Conservation (phyloP, 768 basidiomycete species). For the Multifurca ochricompacta region DNA sequence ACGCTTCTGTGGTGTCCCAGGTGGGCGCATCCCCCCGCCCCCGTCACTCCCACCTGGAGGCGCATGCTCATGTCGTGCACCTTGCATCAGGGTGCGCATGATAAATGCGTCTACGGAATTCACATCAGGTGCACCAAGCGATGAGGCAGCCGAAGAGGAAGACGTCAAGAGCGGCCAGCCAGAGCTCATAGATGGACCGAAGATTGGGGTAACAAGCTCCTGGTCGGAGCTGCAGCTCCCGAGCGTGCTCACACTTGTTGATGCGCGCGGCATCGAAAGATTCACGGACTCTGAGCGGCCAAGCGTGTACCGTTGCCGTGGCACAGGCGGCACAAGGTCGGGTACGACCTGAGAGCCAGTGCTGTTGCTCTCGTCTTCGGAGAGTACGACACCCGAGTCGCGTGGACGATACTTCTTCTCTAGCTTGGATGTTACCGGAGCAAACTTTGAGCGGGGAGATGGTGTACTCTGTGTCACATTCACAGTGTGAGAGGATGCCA, state of each 20-base stretch:
- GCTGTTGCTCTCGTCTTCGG: slow-evolving; percentile 47
- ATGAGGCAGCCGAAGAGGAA: slow-evolving; percentile 37
- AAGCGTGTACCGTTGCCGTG: slow-evolving; percentile 19
- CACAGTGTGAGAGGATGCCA: slow-evolving; percentile 33
- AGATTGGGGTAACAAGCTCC: slow-evolving; percentile 62
- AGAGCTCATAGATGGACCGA: slow-evolving; percentile 44
- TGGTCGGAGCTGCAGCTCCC: slow-evolving; percentile 51
- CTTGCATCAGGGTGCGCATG: slow-evolving; percentile 54
- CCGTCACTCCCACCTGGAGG: slow-evolving; percentile 24
- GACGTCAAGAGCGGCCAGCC: slow-evolving; percentile 56
- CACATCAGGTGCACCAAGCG: slow-evolving; percentile 24
- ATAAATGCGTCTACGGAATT: slow-evolving; percentile 59
- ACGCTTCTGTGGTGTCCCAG: slow-evolving; percentile 79
- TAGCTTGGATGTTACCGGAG: slow-evolving; percentile 24
- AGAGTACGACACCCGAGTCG: slow-evolving; percentile 57
- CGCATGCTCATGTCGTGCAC: slow-evolving; percentile 32
- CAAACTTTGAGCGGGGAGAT: slow-evolving; percentile 40
- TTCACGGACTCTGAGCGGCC: slow-evolving; percentile 25
- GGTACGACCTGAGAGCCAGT: slow-evolving; percentile 1
- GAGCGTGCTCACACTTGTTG: slow-evolving; percentile 57
- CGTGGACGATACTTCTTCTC: slow-evolving; percentile 61
- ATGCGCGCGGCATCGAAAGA: slow-evolving; percentile 45
- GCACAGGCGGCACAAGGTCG: slow-evolving; percentile 14
- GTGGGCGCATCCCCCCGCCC: slow-evolving; percentile 47
- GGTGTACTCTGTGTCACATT: slow-evolving; percentile 43